A percentile compares a stretch with the other conserved stretches of the same genome.
phyloP scores from a whole-genome alignment of 1,139 yeast species.

The Ogataea hybrid region DNA sequence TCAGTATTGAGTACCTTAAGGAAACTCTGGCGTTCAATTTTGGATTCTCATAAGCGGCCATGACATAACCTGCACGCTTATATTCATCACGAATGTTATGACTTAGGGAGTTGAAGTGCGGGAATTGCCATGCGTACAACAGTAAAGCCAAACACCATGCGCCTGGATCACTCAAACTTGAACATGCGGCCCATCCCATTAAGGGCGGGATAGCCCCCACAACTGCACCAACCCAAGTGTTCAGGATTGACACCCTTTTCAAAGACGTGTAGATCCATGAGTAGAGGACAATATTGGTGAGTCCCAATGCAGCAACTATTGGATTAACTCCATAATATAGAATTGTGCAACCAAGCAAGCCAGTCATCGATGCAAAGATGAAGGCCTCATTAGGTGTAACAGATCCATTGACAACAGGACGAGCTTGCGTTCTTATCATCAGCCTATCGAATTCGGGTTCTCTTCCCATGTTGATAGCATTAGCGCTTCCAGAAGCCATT shows the following conservation, averaged over 20 bases:
- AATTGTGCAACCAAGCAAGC: conserved; percentile 66
- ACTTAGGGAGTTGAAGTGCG: conserved; percentile 91
- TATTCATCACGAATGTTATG: conserved; percentile 88
- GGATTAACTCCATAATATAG: conserved; percentile 83
- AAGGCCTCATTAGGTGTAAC: conserved; percentile 77
- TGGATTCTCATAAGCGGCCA: conserved; percentile 96
- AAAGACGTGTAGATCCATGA: conserved; percentile 90
- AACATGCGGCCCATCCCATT: conserved; percentile 99
- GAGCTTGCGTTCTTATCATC: conserved; percentile 84
- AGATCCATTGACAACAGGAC: conserved; percentile 89
- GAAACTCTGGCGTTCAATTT: conserved; percentile 91
- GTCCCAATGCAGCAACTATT: conserved; percentile 76
- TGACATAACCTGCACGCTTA: conserved; percentile 88
- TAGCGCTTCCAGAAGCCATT: conserved; percentile 88
- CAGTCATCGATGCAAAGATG: conserved; percentile 71
- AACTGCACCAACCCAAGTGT: conserved; percentile 98
- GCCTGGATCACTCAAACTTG: conserved; percentile 79
- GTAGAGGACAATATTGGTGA: conserved; percentile 73
- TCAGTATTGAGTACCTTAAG: conserved; percentile 76
- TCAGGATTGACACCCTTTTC: conserved; percentile 77
- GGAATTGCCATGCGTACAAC: conserved; percentile 97
- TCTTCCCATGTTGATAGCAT: conserved; percentile 95
- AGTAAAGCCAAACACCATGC: conserved; percentile 94
- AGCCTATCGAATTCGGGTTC: conserved; percentile 86
- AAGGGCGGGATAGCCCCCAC: conserved; percentile 98